Evolutionary conservation across 805 yeast species (phyloP).

Genomic region (Ogataea kodamae): DNA sequence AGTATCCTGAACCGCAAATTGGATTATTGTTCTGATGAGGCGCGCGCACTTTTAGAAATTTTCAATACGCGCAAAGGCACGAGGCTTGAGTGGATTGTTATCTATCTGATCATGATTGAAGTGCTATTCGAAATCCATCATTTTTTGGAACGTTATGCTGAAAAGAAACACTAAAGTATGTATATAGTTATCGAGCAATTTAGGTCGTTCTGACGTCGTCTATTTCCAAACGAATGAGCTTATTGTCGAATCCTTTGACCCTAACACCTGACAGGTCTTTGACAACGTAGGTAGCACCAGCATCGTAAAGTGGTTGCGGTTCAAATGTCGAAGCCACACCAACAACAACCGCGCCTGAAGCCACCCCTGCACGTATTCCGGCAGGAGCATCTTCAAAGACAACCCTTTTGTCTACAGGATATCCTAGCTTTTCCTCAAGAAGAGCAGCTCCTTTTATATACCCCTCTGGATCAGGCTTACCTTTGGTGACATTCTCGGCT

Average conservation of each 20-base stretch:
- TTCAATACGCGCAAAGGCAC: constrained; percentile 73
- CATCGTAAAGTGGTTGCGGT: constrained; percentile 60
- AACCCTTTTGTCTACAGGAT: constrained; percentile 39
- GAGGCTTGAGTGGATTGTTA: constrained; percentile 84
- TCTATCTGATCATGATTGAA: constrained; percentile 77
- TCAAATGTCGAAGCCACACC: constrained; percentile 82
- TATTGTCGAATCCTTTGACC: constrained; percentile 51
- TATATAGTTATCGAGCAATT: constrained; percentile 8
- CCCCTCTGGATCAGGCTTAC: constrained; percentile 88
- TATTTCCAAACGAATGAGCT: constrained; percentile 37
- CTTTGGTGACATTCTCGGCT: constrained; percentile 73
- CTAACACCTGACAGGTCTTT: constrained; percentile 63
- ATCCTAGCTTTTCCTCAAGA: constrained; percentile 37
- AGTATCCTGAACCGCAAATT: constrained; percentile 76
- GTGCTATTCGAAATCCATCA: constrained; percentile 79
- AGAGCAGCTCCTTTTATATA: constrained; percentile 55
- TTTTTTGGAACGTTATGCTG: constrained; percentile 52
- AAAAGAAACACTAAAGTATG: constrained; percentile 13
- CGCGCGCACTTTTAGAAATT: constrained; percentile 70
- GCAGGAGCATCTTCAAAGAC: constrained; percentile 91
- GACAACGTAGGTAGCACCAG: constrained; percentile 82
- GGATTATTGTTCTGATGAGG: constrained; percentile 89
- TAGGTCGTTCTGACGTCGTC: constrained; percentile 14
- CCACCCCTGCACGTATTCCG: constrained; percentile 79
- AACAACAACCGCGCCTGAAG: constrained; percentile 76